Base-by-base conservation (phyloP, 208 protist species). In the Spongospora subterranea region DNA sequence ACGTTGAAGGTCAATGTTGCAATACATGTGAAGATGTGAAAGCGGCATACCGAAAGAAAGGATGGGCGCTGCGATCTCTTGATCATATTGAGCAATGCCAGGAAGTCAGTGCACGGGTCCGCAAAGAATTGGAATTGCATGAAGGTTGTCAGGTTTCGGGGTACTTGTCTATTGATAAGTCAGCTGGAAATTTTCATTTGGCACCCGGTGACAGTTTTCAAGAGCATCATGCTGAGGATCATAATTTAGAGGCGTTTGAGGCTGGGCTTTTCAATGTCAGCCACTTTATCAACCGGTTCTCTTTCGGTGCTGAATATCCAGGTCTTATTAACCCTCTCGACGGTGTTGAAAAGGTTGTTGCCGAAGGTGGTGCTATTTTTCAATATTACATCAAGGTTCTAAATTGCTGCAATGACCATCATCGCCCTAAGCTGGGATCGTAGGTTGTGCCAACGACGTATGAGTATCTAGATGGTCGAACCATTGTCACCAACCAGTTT, bases 161-260 rank as follows among this genome's bases (percentile, higher is more conserved):
- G 43, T 91, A 92, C 32, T 41, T 96, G 24, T 29, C 92, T 0
- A 94, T 95, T 13, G 95, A 95, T 45, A 43, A 92, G 91, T 89
- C 95, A 6, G 94, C 94, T 24, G 95, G 95, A 46, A 96, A 96
- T 91, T 96, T 96, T 90, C 95, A 96, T 89, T 92, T 96, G 46
- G 95, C 95, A 13, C 95, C 95, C 20, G 95, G 94, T 35, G 91
- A 94, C 40, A 90, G 46, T 17, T 95, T 95, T 91, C 93, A 94
- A 88, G 32, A 92, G 77, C 88, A 93, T 82, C 88, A 94, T 53
- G 92, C 93, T 89, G 94, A 96, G 46, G 91, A 96, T n/a, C 95
- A 96, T 77, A 94, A 96, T 89, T n/a, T 95, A 41, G 88, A 93
- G 46, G 45, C 76, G 35, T 95, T 95, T 54, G 66, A 92, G 41